Base-by-base conservation (phyloP, 164 flowering plant genomes). In the Vitis riparia region DNA sequence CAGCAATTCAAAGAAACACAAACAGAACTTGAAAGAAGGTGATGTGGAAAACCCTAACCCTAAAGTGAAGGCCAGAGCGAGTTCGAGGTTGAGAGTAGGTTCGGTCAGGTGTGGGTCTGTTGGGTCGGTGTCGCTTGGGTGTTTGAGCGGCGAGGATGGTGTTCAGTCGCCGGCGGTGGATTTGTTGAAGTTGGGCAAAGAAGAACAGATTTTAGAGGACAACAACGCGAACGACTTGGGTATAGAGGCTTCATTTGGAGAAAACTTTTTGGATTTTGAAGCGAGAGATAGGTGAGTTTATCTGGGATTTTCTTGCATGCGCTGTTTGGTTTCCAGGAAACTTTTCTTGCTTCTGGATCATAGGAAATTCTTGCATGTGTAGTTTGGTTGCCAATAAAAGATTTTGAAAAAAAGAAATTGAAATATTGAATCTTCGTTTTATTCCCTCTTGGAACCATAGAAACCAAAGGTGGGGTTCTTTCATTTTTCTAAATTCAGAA, bases 221-320 rank as follows among this genome's bases (percentile, higher is more conserved):
- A 23, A 23, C 14, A 51, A n/a, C 49, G 8, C 37, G 15, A 49
- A 1, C 10, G 79, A 73, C 71, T 52, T 55, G 14, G 82, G 71
- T 27, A 56, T 73, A 59, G 85, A 84, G 66, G 79, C 84, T 60
- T 85, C 84, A 8, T 74, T 75, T 52, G 88, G 83, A 3, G 88
- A 85, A 13, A 85, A 85, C 74, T 60, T 73, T 30, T 68, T 81
- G 76, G 88, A 82, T 5, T 51, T 74, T 68, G 88, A 83, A 69
- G 80, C 73, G 44, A 76, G 83, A 76, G 85, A 79, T 2, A 83
- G 88, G 88, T 85, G 74, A 56, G 80, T 64, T 59, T 72, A 5
- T 2, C 16, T 67, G 15, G 9, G 17, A 14, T 17, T 17, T 58
- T 8, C 53, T 56, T 71, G 14, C 49, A 9, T 14, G 47, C n/a